These are phyloP conservation scores for Cladosporium phlei DNA, from an alignment of 2,329 filamentous ascomycete genomes.

Conservation along the genomic window DNA sequence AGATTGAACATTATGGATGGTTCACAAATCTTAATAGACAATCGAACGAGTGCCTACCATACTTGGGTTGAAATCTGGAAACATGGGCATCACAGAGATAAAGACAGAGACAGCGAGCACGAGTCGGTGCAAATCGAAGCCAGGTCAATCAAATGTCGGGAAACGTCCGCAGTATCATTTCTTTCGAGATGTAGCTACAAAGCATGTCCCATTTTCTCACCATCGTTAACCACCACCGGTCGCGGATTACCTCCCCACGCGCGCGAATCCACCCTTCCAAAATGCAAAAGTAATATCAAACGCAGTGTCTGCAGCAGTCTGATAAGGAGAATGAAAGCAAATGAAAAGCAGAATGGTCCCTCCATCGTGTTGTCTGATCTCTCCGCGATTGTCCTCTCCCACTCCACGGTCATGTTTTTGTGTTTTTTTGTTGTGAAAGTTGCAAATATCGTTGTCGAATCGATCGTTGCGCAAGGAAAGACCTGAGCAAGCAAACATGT, in stretches of 20 bases:
- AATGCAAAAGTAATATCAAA: constrained; percentile 3
- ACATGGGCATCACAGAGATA: too few relatives aligned
- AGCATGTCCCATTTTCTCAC: background rate
- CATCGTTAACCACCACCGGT: background rate
- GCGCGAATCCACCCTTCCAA: background rate
- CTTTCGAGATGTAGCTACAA: background rate
- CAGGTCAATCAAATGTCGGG: too few relatives aligned
- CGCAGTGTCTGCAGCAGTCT: constrained; percentile 10
- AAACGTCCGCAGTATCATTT: background rate
- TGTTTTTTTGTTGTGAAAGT: constrained; percentile 5
- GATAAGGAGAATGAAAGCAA: constrained; percentile 6
- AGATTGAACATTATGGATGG: too few relatives aligned
- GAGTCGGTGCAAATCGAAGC: too few relatives aligned
- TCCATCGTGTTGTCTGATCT: background rate
- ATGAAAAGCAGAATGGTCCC: background rate
- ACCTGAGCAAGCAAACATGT: constrained; percentile 13
- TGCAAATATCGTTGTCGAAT: too few relatives aligned
- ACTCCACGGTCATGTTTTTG: constrained; percentile 10
- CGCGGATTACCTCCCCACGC: constrained; percentile 17
- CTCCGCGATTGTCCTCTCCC: constrained; percentile 7
- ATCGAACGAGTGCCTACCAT: too few relatives aligned
- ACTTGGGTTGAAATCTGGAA: too few relatives aligned
- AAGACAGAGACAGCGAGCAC: too few relatives aligned
- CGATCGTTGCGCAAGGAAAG: constrained; percentile 13
- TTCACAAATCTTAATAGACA: too few relatives aligned